phyloP scores from a whole-genome alignment of 1,139 yeast species.

The Blastobotrys arbuscula region DNA sequence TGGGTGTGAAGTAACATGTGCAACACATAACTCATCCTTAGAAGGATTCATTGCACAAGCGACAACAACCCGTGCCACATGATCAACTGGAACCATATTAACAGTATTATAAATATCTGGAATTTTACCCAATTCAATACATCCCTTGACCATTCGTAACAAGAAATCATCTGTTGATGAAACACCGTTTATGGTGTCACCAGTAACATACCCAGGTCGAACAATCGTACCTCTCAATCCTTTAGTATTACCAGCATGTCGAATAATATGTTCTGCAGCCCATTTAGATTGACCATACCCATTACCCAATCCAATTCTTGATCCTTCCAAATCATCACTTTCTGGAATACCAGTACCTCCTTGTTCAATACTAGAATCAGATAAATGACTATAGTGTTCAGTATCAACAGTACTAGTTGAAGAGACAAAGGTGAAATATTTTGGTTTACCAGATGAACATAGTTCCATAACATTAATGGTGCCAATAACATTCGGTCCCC shows the following conservation, averaged over 20 bases:
- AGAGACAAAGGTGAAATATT: slow-evolving; percentile 84
- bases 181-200: slow-evolving; percentile 74
- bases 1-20: slow-evolving; percentile 97
- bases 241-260: slow-evolving; percentile 66
- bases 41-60: slow-evolving; percentile 83
- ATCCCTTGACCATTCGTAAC: slow-evolving; percentile 89
- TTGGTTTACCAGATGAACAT: slow-evolving; percentile 74
- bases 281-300: slow-evolving; percentile 98
- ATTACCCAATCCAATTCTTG: slow-evolving; percentile 72
- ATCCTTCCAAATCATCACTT: slow-evolving; percentile 74
- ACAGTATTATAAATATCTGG: slow-evolving; percentile 86
- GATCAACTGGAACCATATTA: slow-evolving; percentile 97
- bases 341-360: slow-evolving; percentile 76
- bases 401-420: slow-evolving; percentile 92
- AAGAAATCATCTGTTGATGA: slow-evolving; percentile 95
- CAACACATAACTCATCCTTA: slow-evolving; percentile 51
- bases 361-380: slow-evolving; percentile 59
- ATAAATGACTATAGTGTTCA: slow-evolving; percentile 67
- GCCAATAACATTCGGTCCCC: slow-evolving; percentile 90
- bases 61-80: slow-evolving; percentile 86
- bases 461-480: slow-evolving; percentile 79
- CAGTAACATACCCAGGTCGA: slow-evolving; percentile 95
- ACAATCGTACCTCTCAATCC: slow-evolving; percentile 87
- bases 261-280: slow-evolving; percentile 88
- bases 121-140: slow-evolving; percentile 75